A percentile compares a stretch with the other conserved stretches of the same genome.
These are phyloP conservation scores for Kickxella alabastrina DNA, from an alignment of 192 early-diverging fungal species.

Conservation along the genomic window DNA sequence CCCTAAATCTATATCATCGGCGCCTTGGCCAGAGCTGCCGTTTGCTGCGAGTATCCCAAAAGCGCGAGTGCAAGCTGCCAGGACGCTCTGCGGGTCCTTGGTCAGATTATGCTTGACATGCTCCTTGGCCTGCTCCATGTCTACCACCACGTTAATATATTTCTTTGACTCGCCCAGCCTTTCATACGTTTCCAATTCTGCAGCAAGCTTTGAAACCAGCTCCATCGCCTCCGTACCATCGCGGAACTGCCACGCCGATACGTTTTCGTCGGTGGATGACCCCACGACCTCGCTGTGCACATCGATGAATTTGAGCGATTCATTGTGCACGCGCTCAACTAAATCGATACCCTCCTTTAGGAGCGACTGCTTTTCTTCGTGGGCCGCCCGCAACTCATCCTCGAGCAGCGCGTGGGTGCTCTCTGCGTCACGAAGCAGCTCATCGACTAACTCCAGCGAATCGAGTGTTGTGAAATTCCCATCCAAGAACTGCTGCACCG, in stretches of 20 bases:
- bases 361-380: constrained; percentile 5
- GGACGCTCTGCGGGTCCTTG: constrained; percentile 13
- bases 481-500: constrained; percentile 33
- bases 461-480: constrained; percentile 39
- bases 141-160: constrained; percentile 36
- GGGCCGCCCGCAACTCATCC: constrained; percentile 10
- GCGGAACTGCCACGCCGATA: constrained; percentile 44
- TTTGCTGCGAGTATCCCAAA: constrained; percentile 14
- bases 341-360: constrained; percentile 11
- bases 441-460: constrained; percentile 36
- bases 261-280: constrained; percentile 12
- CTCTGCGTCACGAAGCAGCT: constrained; percentile 37
- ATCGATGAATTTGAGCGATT: constrained; percentile 28
- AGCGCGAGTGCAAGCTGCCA: constrained; percentile 15
- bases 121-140: constrained; percentile 20
- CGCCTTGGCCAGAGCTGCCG: neutral
- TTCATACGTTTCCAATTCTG: constrained; percentile 21
- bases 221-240: constrained; percentile 37
- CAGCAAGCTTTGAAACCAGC: constrained; percentile 27
- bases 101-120: constrained; percentile 9
- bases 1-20: too few relatives aligned
- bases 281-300: constrained; percentile 39
- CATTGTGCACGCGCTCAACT: constrained; percentile 4
- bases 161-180: constrained; percentile 29
- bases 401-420: constrained; percentile 27